phyloP scores from a whole-genome alignment of 345 rosid species.

The Aurinia saxatilis region DNA sequence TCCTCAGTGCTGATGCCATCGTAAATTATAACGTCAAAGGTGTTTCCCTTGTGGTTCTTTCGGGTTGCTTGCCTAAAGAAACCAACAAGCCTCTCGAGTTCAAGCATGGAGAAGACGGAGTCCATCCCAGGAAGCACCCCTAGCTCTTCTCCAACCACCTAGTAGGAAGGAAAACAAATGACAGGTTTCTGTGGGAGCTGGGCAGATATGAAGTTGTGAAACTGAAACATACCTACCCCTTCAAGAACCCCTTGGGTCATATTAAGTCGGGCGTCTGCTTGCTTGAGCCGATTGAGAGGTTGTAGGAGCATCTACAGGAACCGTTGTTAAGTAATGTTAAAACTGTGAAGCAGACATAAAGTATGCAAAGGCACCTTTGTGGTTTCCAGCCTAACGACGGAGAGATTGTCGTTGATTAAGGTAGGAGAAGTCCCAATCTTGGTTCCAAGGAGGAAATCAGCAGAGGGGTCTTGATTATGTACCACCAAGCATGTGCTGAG shows the following conservation, averaged over 20 bases:
- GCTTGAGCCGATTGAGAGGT: conserved; percentile 69
- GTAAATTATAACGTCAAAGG: conserved; percentile 53
- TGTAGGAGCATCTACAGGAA: conserved; percentile 72
- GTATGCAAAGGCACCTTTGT: conserved; percentile 39
- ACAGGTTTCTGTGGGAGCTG: neutral
- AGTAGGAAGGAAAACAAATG: conserved; percentile 13
- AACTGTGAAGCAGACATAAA: neutral
- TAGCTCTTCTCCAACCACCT: conserved; percentile 97
- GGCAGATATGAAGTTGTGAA: conserved; percentile 1
- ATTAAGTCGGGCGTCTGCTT: conserved; percentile 69
- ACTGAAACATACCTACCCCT: conserved; percentile 82
- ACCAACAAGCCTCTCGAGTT: conserved; percentile 49
- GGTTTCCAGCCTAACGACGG: conserved; percentile 68
- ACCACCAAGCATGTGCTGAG: conserved; percentile 67
- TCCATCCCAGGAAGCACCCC: conserved; percentile 98
- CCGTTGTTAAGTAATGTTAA: neutral
- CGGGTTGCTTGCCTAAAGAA: conserved; percentile 40
- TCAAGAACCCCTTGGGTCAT: conserved; percentile 83
- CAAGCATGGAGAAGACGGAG: conserved; percentile 55
- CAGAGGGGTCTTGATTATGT: conserved; percentile 73
- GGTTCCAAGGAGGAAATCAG: conserved; percentile 62
- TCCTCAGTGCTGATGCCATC: conserved; percentile 71
- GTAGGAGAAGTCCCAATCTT: conserved; percentile 67
- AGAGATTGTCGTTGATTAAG: conserved; percentile 50
- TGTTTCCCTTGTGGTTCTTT: conserved; percentile 34